Evolutionary conservation across 2,329 filamentous ascomycete species (phyloP).

Genomic region (Fusarium cyanostomum): DNA sequence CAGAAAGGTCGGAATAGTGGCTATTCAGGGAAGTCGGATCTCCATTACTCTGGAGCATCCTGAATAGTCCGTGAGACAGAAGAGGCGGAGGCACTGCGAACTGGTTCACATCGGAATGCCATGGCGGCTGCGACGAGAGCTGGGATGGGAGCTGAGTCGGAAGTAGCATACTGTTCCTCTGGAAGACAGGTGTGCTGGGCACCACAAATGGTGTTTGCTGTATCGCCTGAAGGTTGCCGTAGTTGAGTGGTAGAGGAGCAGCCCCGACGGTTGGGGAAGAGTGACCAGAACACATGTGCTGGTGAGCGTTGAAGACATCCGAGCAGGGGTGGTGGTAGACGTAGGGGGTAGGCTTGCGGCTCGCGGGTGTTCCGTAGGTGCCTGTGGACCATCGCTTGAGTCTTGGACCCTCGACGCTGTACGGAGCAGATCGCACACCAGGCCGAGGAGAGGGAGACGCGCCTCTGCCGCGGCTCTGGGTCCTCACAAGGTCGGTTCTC

Average conservation of each 20-base stretch:
- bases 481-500: conserved; percentile 69
- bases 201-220: conserved; percentile 66
- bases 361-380: conserved; percentile 69
- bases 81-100: conserved; percentile 69
- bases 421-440: conserved; percentile 74
- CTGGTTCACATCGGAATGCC: conserved; percentile 60
- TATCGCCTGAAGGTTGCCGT: conserved; percentile 63
- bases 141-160: conserved; percentile 60
- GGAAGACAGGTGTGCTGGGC: conserved; percentile 60
- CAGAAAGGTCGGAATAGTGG: conserved; percentile 77
- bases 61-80: conserved; percentile 77
- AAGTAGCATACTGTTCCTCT: conserved; percentile 68
- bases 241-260: conserved; percentile 61
- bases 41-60: conserved; percentile 78
- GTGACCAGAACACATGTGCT: conserved; percentile 58
- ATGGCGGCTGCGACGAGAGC: conserved; percentile 59
- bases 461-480: conserved; percentile 70
- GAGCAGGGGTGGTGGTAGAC: conserved; percentile 70
- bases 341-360: conserved; percentile 67
- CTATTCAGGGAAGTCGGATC: conserved; percentile 73
- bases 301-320: conserved; percentile 66
- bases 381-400: conserved; percentile 83
- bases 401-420: conserved; percentile 72
- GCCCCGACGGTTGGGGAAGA: conserved; percentile 57
- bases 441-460: conserved; percentile 77